Evolutionary conservation across 129 eudicot genomes (phyloP).

Genomic region (Heracleum sosnowskyi): DNA sequence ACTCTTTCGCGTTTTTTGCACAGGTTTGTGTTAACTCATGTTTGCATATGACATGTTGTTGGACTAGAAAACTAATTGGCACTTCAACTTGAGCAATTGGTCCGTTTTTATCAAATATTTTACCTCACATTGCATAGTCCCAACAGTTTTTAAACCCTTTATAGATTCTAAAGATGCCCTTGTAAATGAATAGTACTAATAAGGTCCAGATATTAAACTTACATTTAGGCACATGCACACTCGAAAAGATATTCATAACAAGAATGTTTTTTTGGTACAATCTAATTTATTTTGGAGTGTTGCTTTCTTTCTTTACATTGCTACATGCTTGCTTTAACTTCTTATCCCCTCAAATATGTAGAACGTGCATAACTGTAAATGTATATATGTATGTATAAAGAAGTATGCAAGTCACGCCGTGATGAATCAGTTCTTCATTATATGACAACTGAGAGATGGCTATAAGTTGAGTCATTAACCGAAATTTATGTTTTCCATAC

Average conservation of each 20-base stretch:
- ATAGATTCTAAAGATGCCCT: background rate
- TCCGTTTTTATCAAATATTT: background rate
- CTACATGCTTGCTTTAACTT: no score
- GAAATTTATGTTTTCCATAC: no score
- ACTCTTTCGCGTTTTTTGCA: conserved; percentile 78
- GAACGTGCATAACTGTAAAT: no score
- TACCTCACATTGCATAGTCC: background rate
- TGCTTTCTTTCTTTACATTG: background rate
- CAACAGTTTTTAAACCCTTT: background rate
- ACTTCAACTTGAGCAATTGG: background rate
- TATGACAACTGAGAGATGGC: background rate
- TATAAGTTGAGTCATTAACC: background rate
- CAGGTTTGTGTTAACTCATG: conserved; percentile 48
- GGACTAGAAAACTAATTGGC: background rate
- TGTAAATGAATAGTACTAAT: background rate
- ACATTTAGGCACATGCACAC: background rate
- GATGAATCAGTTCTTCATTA: background rate
- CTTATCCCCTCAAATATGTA: no score
- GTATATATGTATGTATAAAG: no score
- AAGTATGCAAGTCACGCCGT: background rate
- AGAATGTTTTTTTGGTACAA: no score
- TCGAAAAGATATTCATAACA: no score
- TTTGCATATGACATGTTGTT: background rate
- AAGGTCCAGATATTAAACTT: background rate
- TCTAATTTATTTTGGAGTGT: background rate